Evolutionary conservation across 2,329 filamentous ascomycete species (phyloP), one percentile per base, ranked within the genome.

Genomic region (Colletotrichum cordylinicola): DNA sequence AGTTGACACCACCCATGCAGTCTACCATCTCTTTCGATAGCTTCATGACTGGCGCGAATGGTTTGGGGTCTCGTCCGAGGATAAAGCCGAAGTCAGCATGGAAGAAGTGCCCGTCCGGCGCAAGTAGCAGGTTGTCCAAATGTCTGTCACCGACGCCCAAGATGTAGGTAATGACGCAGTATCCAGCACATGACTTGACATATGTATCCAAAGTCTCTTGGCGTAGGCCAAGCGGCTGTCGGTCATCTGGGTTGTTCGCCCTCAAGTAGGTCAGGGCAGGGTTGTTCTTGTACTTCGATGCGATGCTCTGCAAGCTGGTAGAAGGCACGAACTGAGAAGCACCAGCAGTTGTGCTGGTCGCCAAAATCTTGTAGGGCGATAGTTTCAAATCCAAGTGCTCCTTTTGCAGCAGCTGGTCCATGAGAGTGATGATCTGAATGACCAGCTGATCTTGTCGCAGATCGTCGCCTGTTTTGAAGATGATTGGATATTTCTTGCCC

Each of bases 61-160:
- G 97, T 82, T 99, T 99, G 0, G 97, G 97, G 80, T 99, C 97
- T 55, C 97, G 94, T 21, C 97, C 97, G 2, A 99, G 93, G 77
- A 99, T 99, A 85, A 98, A 99, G 56, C 98, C 97, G 81, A 99
- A 99, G 84, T 99, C 97, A 35, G 96, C 96, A 83, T 99, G 97
- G 90, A 99, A 98, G 88, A 99, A 99, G 84, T 98, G 95, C 0
- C 93, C 97, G 79, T 96, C 94, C 1, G 97, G 96, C 0, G 96
- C 92, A 7, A 99, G 91, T 31, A 99, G 92, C 2, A 99, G 91
- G 81, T 99, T 99, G 83, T 99, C 97, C 4, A 98, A 90, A 85
- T 99, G 97, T 2, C 97, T 93, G 83, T 99, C 97, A 24, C 97
- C 97, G 4, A 99, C 97, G 37, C 97, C 98, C 15, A 99, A 91